Evolutionary conservation across 2,329 filamentous ascomycete genomes (phyloP), one percentile per base, ranked within the genome.

Genomic region (Paracoccidioides brasiliensis): DNA sequence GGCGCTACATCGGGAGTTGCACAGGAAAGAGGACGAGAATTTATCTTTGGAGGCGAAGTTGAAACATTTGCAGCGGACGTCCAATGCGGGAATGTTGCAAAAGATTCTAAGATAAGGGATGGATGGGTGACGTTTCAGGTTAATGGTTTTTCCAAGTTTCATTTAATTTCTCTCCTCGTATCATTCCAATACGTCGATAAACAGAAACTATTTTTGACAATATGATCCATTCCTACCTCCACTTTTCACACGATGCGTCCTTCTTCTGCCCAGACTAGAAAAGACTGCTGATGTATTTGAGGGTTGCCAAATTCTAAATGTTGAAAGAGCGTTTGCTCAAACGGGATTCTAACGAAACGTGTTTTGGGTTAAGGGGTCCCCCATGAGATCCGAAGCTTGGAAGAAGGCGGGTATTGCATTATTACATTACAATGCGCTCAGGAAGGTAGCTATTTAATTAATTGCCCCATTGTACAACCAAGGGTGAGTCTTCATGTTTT

Each of bases 21-120:
- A 70, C 52, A 62, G 64, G 38, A 68, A 67, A 60, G 71, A 73
- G 58, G 70, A 72, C 55, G 69, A 71, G 35, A 68, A 66, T 56
- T 64, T 70, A 46, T 61, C 63, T 30, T 57, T 73, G 48, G 70
- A 73, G 57, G 64, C 64, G 37, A 70, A 63, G 57, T 56, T 71
- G 43, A 65, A 68, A 56, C 68, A 56, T 46, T 54, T 72, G 41
- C 65, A 67, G 56, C 61, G 67, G 52, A 60, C 63, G 37, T 41
- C 62, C 32, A 50, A 45, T 32, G 54, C 56, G 32, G 50, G 52
- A 12, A n/a, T 50, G 53, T 37, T 53, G 32, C n/a, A 37, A 32
- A 44, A 14, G 14, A 33, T 53, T 14, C 3, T 38, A 15, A n/a
- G 6, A 32, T 42, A 52, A 28, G 22, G 30, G 14, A 32, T 12